These are phyloP conservation scores for Pyrenophora graminea DNA, from an alignment of 2,329 filamentous ascomycete species.

Conservation along the genomic window DNA sequence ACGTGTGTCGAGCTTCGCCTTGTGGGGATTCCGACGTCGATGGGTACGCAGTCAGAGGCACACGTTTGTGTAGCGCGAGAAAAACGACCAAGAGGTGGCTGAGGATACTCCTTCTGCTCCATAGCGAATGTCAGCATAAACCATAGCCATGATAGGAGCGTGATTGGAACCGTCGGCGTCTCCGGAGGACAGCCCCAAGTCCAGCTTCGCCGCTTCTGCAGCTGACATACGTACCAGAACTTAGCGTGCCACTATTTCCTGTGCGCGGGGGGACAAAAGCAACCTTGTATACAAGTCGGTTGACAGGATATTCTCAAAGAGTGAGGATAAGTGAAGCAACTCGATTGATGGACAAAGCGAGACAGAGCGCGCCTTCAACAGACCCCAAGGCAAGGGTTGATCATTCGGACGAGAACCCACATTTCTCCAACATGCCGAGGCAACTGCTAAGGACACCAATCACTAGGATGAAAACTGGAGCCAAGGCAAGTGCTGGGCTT, in stretches of 20 bases:
- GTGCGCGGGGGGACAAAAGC: background rate
- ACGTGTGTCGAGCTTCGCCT: background rate
- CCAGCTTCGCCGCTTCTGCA: constrained; percentile 6
- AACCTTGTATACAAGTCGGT: background rate
- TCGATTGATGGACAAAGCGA: too few relatives aligned
- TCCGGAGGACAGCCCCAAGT: constrained; percentile 10
- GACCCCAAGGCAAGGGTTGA: too few relatives aligned
- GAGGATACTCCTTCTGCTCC: constrained; percentile 1
- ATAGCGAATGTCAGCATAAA: constrained; percentile 10
- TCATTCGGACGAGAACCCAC: too few relatives aligned
- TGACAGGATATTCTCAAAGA: too few relatives aligned
- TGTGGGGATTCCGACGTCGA: background rate
- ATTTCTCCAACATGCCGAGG: too few relatives aligned
- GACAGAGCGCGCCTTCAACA: too few relatives aligned
- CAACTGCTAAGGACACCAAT: too few relatives aligned
- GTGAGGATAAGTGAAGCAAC: too few relatives aligned
- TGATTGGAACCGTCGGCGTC: constrained; percentile 12
- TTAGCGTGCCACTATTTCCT: constrained; percentile 16
- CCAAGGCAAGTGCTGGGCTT: too few relatives aligned
- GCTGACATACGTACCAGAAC: constrained; percentile 10
- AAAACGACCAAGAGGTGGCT: background rate
- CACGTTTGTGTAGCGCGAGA: background rate
- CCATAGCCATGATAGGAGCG: background rate
- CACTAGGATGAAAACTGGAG: too few relatives aligned
- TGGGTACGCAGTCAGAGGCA: background rate